Conservation (phyloP, 148 eudicot species). For the Rhododendron ovatum region DNA sequence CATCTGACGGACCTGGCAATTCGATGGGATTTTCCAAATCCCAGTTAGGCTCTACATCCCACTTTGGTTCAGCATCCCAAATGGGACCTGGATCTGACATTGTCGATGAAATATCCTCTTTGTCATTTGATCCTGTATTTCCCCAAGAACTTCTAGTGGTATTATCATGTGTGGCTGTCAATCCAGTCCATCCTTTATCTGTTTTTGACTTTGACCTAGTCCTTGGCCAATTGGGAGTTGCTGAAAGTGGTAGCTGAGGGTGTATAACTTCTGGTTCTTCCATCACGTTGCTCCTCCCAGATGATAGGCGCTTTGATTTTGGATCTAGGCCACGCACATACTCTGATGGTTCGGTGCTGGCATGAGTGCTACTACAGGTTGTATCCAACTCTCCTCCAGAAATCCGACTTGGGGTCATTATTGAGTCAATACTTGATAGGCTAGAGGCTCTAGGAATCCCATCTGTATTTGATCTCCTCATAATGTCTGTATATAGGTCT, state of each 20-base stretch:
- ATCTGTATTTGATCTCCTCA: constrained; percentile 72
- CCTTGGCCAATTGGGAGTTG: constrained; percentile 90
- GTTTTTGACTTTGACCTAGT: constrained; percentile 81
- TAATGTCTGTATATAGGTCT: constrained; percentile 80
- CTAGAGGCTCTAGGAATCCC: constrained; percentile 94
- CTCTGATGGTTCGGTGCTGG: constrained; percentile 89
- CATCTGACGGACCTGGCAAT: constrained; percentile 71
- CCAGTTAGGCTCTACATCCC: constrained; percentile 89
- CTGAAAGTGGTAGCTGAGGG: constrained; percentile 72
- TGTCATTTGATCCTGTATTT: constrained; percentile 63
- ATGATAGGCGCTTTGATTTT: constrained; percentile 77
- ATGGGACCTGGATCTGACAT: constrained; percentile 98
- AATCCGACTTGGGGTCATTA: constrained; percentile 82
- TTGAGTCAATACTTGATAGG: constrained; percentile 91
- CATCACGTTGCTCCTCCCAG: constrained; percentile 62
- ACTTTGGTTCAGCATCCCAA: constrained; percentile 96
- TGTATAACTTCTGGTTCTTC: constrained; percentile 93
- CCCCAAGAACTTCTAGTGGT: constrained; percentile 71
- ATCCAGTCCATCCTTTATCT: constrained; percentile 78
- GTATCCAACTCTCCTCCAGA: constrained; percentile 78
- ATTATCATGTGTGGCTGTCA: constrained; percentile 52
- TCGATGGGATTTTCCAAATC: constrained; percentile 78
- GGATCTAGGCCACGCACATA: constrained; percentile 87
- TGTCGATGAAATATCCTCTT: constrained; percentile 96
- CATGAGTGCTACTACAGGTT: constrained; percentile 69